Percentiles rank a stretch among this genome's conserved stretches.
Evolutionary conservation across 2,329 filamentous ascomycete species (phyloP).

Genomic region (Arthrocladium fulminans): DNA sequence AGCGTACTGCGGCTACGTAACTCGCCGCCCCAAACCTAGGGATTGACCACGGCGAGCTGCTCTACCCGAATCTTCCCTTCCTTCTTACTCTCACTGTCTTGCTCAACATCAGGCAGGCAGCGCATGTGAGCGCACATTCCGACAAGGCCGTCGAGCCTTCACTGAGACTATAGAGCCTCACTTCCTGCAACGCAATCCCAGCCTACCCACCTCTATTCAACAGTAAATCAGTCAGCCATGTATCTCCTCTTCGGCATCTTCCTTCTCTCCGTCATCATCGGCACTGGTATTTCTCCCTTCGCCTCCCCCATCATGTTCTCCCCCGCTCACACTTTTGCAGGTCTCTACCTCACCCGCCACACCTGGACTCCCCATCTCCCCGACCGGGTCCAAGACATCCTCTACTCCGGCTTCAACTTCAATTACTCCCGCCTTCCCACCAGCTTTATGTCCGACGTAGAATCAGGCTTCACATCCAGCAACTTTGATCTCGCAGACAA

Average conservation of each 20-base stretch:
- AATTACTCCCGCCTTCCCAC: constrained; percentile 67
- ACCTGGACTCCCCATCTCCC: constrained; percentile 67
- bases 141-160: constrained; percentile 2
- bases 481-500: constrained; percentile 80
- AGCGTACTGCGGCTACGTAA: background rate
- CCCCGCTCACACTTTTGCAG: constrained; percentile 31
- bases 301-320: constrained; percentile 14
- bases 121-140: background rate
- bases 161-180: background rate
- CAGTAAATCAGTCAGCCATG: constrained; percentile 43
- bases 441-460: constrained; percentile 74
- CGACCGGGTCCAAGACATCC: constrained; percentile 23
- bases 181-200: constrained; percentile 5
- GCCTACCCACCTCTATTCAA: background rate
- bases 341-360: constrained; percentile 69
- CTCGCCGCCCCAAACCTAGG: too few species aligned
- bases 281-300: constrained; percentile 49
- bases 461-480: constrained; percentile 72
- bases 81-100: too few species aligned
- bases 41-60: too few species aligned
- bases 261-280: constrained; percentile 60
- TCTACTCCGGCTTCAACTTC: constrained; percentile 38
- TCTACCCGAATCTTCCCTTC: too few species aligned
- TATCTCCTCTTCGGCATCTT: constrained; percentile 73
- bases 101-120: background rate